Percentiles rank a stretch among this genome's conserved stretches.
phyloP scores from a whole-genome alignment of 169 alveolate species.

The Cardiosporidium cionae region DNA sequence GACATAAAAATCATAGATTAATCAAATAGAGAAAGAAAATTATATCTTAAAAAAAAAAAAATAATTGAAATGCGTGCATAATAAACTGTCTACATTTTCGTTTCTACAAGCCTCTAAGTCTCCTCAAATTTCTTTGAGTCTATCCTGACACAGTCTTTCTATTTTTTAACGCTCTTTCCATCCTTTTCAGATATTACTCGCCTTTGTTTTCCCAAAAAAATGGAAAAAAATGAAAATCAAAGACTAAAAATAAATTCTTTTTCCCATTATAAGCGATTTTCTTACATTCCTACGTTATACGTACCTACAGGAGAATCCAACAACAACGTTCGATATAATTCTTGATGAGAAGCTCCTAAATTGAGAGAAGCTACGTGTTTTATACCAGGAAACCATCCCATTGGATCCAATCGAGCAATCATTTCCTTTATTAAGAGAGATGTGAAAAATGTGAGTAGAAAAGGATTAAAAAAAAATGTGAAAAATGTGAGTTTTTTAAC shows the following conservation, averaged over 20 bases:
- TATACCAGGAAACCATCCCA: conserved; percentile 96
- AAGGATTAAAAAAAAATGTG: background rate
- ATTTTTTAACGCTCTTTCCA: too few relatives aligned
- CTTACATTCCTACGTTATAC: too few relatives aligned
- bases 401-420: conserved; percentile 88
- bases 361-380: conserved; percentile 87
- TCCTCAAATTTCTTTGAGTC: too few relatives aligned
- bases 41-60: background rate
- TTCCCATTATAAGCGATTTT: too few relatives aligned
- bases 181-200: too few relatives aligned
- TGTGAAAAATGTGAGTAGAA: background rate
- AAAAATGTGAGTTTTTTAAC: conserved; percentile 3
- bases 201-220: too few relatives aligned
- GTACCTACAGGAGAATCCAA: conserved; percentile 96
- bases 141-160: too few relatives aligned
- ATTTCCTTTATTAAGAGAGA: conserved; percentile 50
- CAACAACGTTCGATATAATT: conserved; percentile 87
- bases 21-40: background rate
- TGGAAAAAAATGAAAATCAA: too few relatives aligned
- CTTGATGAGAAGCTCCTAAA: conserved; percentile 85
- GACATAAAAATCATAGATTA: background rate
- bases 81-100: too few relatives aligned
- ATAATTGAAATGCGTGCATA: too few relatives aligned
- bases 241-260: too few relatives aligned
- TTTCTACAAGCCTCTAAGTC: too few relatives aligned